These are phyloP conservation scores for Diaporthe destruens DNA, from an alignment of 2,329 filamentous ascomycete species.

Conservation along the genomic window DNA sequence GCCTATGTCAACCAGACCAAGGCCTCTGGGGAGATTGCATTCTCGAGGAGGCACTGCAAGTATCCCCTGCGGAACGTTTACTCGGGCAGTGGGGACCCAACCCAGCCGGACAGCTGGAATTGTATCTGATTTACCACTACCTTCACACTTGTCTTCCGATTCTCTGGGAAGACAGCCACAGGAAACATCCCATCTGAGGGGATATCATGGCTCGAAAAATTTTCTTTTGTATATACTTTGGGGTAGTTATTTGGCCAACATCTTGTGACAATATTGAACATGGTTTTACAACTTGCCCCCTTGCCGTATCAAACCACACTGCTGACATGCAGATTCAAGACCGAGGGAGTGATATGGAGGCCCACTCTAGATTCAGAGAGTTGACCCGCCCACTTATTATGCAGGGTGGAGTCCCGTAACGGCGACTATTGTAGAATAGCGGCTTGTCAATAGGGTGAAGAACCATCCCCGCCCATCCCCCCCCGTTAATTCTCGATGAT, in stretches of 20 bases:
- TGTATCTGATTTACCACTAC: conserved; percentile 42
- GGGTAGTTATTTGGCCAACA: background rate
- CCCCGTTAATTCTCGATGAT: background rate
- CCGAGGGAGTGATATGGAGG: background rate
- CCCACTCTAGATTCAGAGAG: background rate
- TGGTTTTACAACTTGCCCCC: background rate
- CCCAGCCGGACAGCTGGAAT: conserved; percentile 48
- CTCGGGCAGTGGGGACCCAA: conserved; percentile 47
- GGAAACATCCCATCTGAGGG: background rate
- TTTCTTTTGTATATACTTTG: conserved; percentile 19
- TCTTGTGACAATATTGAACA: background rate
- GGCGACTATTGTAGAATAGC: background rate
- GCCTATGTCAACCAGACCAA: conserved; percentile 49
- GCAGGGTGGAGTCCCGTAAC: background rate
- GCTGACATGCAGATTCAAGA: background rate
- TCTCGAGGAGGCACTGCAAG: conserved; percentile 52
- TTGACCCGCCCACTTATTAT: background rate
- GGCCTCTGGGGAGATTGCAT: conserved; percentile 45
- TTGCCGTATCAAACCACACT: too few species aligned
- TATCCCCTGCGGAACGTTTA: conserved; percentile 52
- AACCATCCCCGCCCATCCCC: background rate
- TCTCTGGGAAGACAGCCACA: background rate
- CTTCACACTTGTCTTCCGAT: too few species aligned
- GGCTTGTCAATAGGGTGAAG: background rate
- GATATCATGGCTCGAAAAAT: background rate